phyloP scores from a whole-genome alignment of 768 basidiomycete genomes.

The Amanita pseudoporphyria region DNA sequence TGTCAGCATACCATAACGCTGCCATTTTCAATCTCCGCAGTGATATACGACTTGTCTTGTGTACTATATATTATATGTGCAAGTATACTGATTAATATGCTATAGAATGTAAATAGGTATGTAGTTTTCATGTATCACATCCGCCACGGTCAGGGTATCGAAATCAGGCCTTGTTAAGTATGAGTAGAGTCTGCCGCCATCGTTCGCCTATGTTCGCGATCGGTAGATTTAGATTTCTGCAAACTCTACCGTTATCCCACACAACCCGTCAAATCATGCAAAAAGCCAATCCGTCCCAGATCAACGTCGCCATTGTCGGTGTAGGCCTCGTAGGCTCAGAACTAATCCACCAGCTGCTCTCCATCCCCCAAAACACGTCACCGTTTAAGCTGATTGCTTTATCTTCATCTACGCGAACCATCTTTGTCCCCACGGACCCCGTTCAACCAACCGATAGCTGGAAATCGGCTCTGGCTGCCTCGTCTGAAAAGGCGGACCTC shows the following conservation, averaged over 20 bases:
- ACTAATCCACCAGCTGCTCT: slow-evolving; percentile 72
- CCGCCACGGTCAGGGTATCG: not conserved
- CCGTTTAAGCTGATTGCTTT: slow-evolving; percentile 61
- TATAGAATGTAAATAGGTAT: too few relatives aligned
- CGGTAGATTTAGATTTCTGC: not conserved
- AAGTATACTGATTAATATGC: too few relatives aligned
- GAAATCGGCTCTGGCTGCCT: slow-evolving; percentile 28
- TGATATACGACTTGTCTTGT: too few relatives aligned
- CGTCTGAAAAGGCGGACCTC: slow-evolving; percentile 39
- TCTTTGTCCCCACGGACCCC: slow-evolving; percentile 40
- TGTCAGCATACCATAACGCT: too few relatives aligned
- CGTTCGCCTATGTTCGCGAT: not conserved
- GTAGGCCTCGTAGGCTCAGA: slow-evolving; percentile 90
- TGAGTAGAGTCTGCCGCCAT: too few relatives aligned
- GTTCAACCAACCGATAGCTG: slow-evolving; percentile 23
- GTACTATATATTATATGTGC: too few relatives aligned
- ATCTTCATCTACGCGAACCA: slow-evolving; percentile 53
- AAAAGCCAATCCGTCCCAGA: not conserved
- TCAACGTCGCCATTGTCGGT: slow-evolving; percentile 75
- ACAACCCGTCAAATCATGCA: slow-evolving; percentile 1
- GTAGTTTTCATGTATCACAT: too few relatives aligned
- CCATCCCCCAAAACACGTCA: slow-evolving; percentile 43
- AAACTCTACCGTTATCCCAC: not conserved
- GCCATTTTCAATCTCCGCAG: too few relatives aligned
- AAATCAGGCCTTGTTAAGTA: not conserved